Evolutionary conservation across 768 basidiomycete genomes (phyloP).

Genomic region (Suillus hirtellus): DNA sequence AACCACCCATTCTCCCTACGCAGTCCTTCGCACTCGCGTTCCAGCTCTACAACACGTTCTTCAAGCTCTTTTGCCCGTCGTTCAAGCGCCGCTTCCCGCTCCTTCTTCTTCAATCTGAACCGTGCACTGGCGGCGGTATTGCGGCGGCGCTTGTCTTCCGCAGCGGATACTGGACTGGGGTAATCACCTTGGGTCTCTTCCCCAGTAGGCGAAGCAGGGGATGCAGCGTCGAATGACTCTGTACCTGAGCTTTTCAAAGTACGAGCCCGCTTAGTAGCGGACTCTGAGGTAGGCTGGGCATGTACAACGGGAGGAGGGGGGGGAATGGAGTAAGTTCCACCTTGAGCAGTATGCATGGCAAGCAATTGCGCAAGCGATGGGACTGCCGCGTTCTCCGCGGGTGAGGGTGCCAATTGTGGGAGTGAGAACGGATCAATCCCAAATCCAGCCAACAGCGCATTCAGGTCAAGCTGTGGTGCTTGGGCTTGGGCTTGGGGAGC

Average conservation of each 20-base stretch:
- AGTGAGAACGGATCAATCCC: conserved; percentile 45
- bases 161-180: conserved; percentile 42
- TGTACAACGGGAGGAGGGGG: conserved; percentile 20
- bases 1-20: conserved; percentile 92
- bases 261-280: conserved; percentile 55
- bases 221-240: conserved; percentile 16
- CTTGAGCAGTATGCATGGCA: conserved; percentile 52
- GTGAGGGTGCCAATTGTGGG: conserved; percentile 26
- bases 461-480: conserved; percentile 46
- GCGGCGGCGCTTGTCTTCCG: conserved; percentile 90
- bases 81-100: conserved; percentile 88
- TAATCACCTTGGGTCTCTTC: conserved; percentile 25
- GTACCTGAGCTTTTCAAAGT: conserved; percentile 50
- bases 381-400: conserved; percentile 31
- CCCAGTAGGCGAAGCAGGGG: conserved; percentile 32
- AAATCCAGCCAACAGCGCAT: conserved; percentile 36
- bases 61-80: conserved; percentile 84
- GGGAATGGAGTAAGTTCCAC: conserved; percentile 22
- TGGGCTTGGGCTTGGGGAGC: conserved; percentile 37
- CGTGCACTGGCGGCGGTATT: conserved; percentile 94
- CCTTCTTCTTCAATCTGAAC: conserved; percentile 95
- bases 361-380: conserved; percentile 74
- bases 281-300: conserved; percentile 25
- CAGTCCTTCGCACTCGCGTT: conserved; percentile 88
- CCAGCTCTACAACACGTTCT: conserved; percentile 73